These are phyloP conservation scores for Ensete ventricosum DNA, from an alignment of 176 grass and related monocot genomes.

Conservation along the genomic window DNA sequence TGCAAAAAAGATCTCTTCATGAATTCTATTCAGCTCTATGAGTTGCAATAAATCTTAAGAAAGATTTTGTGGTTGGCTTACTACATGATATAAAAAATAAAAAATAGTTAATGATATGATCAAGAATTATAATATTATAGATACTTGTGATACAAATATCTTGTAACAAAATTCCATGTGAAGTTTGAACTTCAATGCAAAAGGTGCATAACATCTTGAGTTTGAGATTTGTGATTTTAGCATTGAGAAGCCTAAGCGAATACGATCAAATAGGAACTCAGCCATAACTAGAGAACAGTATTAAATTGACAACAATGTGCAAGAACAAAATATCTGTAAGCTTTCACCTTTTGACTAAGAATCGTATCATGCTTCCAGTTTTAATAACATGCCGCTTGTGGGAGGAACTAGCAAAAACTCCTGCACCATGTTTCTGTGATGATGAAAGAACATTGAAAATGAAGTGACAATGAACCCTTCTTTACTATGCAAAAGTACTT, in stretches of 20 bases:
- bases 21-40: too few relatives aligned
- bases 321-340: constrained; percentile 11
- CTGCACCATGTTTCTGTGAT: constrained; percentile 37
- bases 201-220: neutral
- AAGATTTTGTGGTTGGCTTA: too few relatives aligned
- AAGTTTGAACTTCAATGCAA: neutral
- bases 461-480: neutral
- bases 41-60: too few relatives aligned
- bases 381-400: constrained; percentile 52
- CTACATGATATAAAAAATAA: too few relatives aligned
- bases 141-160: too few relatives aligned
- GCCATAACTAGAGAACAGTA: neutral
- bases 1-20: too few relatives aligned
- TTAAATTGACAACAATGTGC: constrained; percentile 3
- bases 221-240: neutral
- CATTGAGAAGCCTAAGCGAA: neutral
- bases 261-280: neutral
- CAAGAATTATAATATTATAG: too few relatives aligned
- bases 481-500: neutral
- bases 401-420: constrained; percentile 45
- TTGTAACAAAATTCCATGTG: too few relatives aligned
- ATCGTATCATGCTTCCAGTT: constrained; percentile 74
- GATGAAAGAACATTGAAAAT: constrained; percentile 11
- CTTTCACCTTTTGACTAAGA: constrained; percentile 74
- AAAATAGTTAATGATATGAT: too few relatives aligned